Evolutionary conservation across 1,139 yeast genomes (phyloP).

Genomic region (Yamadazyma atlantica): DNA sequence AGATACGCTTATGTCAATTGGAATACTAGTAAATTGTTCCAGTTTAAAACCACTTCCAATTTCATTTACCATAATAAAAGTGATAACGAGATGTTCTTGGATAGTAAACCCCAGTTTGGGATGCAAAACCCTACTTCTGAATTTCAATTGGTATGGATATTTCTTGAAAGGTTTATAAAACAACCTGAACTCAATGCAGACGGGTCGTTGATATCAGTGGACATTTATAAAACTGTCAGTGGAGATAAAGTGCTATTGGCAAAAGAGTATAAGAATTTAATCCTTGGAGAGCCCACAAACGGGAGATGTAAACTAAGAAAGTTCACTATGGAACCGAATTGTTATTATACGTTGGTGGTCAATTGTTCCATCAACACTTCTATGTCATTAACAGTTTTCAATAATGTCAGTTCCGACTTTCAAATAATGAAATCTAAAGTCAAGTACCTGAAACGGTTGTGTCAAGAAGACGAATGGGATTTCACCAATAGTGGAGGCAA

Average conservation of each 20-base stretch:
- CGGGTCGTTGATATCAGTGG: conserved; percentile 23
- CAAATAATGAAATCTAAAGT: conserved; percentile 23
- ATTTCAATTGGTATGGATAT: conserved; percentile 45
- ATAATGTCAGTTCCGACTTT: conserved; percentile 24
- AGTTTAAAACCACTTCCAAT: conserved; percentile 23
- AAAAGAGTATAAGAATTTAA: conserved; percentile 26
- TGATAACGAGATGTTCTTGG: conserved; percentile 15
- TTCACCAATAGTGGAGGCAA: conserved; percentile 54
- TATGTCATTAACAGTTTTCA: conserved; percentile 40
- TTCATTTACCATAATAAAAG: conserved; percentile 24
- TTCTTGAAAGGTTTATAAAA: conserved; percentile 42
- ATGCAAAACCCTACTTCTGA: conserved; percentile 33
- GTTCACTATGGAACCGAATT: conserved; percentile 23
- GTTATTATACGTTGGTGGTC: conserved; percentile 26
- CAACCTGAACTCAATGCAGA: conserved; percentile 8
- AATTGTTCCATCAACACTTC: conserved; percentile 23
- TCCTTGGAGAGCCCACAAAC: conserved; percentile 26
- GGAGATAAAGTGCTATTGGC: conserved; percentile 35
- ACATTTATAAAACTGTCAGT: conserved; percentile 28
- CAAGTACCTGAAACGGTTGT: conserved; percentile 20
- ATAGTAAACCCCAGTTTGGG: conserved; percentile 49
- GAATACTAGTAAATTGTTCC: conserved; percentile 40
- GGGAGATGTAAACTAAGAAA: conserved; percentile 26
- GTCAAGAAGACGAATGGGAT: conserved; percentile 50
- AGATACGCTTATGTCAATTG: conserved; percentile 66